Evolutionary conservation across 306 rosid genomes (phyloP), one percentile per base, ranked within the genome.

Genomic region (Quercus bicolor): DNA sequence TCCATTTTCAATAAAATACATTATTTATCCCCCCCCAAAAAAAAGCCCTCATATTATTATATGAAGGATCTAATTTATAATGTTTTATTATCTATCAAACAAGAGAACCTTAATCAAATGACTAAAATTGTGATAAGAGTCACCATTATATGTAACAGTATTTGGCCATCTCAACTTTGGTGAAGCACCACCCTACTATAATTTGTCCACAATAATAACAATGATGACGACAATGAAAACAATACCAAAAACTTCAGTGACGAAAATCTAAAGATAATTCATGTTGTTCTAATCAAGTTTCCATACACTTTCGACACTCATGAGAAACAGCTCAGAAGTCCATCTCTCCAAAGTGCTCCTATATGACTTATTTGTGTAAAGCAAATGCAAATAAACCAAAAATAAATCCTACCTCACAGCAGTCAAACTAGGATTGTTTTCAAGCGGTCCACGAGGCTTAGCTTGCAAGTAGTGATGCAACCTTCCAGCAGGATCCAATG

Each of bases 401-500:
- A 69, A 26, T 19, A 61, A 60, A 82, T 73, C 87, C 53, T 75
- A 94, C 98, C 98, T 94, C 70, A 94, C 86, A 71, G 93, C 89
- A 80, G 80, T 85, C 89, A 91, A 90, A 79, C 85, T 86, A 74
- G 86, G 75, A 81, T 75, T 83, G 72, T 80, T 78, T 68, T 84
- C 92, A 37, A 80, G 79, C 69, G 75, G 81, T 80, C 84, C 85
- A 78, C 65, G 71, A 75, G 89, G 75, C 79, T 76, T 84, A 72
- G 78, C 74, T 82, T 88, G 93, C 86, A 87, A 59, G 81, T 89
- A 94, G 45, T 91, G 94, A 77, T 92, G 97, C 80, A 94, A 87
- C 88, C 98, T 88, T 78, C 98, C 98, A 61, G 81, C 90, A 53
- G 97, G 97, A 85, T 94, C 90, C n/a, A 79, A 78, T 80, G 97